These are phyloP conservation scores for Sanghuangporus sanghuang DNA, from an alignment of 1,284 basidiomycete species.

Conservation along the genomic window DNA sequence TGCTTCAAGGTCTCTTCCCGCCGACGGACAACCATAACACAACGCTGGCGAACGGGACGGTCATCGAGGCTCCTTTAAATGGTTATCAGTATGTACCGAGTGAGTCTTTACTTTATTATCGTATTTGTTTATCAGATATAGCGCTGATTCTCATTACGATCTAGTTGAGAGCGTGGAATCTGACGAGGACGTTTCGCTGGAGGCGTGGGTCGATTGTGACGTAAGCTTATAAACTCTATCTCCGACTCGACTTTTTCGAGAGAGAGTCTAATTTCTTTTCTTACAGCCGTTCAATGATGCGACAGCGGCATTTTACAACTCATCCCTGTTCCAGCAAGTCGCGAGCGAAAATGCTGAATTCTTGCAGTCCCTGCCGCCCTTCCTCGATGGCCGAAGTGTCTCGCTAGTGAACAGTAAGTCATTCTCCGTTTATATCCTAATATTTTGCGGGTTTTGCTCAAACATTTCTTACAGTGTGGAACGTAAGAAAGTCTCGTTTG, in stretches of 20 bases:
- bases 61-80: slow-evolving; percentile 32
- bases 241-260: not conserved
- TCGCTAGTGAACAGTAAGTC: slow-evolving; percentile 38
- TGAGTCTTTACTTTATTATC: not conserved
- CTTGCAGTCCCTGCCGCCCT: slow-evolving; percentile 33
- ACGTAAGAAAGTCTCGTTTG: slow-evolving; percentile 8
- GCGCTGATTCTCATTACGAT: not conserved
- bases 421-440: not conserved
- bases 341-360: slow-evolving; percentile 33
- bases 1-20: slow-evolving; percentile 35
- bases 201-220: slow-evolving; percentile 37
- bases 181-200: slow-evolving; percentile 35
- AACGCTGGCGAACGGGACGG: slow-evolving; percentile 38
- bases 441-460: not conserved
- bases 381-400: slow-evolving; percentile 36
- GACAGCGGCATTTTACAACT: slow-evolving; percentile 23
- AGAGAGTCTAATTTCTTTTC: too few species aligned
- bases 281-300: slow-evolving; percentile 19
- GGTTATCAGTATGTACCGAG: slow-evolving; percentile 34
- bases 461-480: slow-evolving; percentile 13
- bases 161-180: slow-evolving; percentile 35
- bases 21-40: slow-evolving; percentile 27
- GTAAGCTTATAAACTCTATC: slow-evolving; percentile 23
- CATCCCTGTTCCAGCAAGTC: slow-evolving; percentile 30
- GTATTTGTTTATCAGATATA: not conserved